Conservation (phyloP, 2,329 filamentous ascomycete species). For the Chrysoporthe deuterocubensis region DNA sequence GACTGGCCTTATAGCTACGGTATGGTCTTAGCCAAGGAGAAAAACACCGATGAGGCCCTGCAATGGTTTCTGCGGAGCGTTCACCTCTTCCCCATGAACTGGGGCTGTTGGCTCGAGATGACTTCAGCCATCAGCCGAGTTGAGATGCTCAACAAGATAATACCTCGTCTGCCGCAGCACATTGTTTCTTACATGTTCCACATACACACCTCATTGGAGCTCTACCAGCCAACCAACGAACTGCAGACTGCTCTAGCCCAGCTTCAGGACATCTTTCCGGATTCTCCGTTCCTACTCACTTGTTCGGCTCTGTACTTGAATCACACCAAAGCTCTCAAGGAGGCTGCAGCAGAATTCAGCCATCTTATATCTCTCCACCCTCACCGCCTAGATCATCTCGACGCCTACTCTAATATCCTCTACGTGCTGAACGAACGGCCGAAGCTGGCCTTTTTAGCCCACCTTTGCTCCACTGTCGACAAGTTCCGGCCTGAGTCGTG, state of each 20-base stretch:
- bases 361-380: conserved; percentile 77
- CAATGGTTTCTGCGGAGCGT: conserved; percentile 88
- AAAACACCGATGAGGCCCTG: conserved; percentile 84
- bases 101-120: conserved; percentile 96
- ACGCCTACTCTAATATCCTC: conserved; percentile 96
- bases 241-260: conserved; percentile 77
- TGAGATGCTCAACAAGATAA: conserved; percentile 78
- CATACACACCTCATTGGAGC: conserved; percentile 85
- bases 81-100: conserved; percentile 90
- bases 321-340: conserved; percentile 81
- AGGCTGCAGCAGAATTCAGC: conserved; percentile 71
- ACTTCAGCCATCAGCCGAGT: conserved; percentile 76
- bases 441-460: conserved; percentile 89
- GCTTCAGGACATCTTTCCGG: conserved; percentile 82
- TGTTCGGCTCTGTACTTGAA: conserved; percentile 88
- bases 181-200: conserved; percentile 95
- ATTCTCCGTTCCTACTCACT: conserved; percentile 85
- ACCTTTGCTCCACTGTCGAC: conserved; percentile 87
- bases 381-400: conserved; percentile 81
- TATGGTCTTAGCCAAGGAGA: conserved; percentile 85
- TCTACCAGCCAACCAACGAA: conserved; percentile 81
- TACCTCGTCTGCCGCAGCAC: conserved; percentile 78
- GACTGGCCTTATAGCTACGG: conserved; percentile 65
- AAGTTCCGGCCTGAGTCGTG: conserved; percentile 97
- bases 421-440: conserved; percentile 89